phyloP scores from a whole-genome alignment of 192 early-diverging fungal genomes.

The Cladochytrium replicatum region DNA sequence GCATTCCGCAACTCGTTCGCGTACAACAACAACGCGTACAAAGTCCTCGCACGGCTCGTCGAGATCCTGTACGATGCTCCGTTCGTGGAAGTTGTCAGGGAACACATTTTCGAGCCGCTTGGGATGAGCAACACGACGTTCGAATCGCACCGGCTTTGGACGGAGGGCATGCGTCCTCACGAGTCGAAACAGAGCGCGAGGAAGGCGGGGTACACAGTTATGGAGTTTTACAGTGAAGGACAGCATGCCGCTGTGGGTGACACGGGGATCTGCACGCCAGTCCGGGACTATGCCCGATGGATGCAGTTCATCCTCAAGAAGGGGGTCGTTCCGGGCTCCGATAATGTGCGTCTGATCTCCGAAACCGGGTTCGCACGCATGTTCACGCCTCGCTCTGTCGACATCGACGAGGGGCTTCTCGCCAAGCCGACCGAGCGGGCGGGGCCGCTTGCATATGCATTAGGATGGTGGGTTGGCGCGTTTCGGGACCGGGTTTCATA shows the following conservation, averaged over 20 bases:
- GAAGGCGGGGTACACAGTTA: slow-evolving; percentile 1
- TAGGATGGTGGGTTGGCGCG: too few species aligned
- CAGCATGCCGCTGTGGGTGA: not conserved
- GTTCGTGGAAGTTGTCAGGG: not conserved
- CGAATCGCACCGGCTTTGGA: not conserved
- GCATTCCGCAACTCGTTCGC: not conserved
- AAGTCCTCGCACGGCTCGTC: slow-evolving; percentile 1
- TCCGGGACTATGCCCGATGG: not conserved
- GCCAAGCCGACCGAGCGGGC: too few species aligned
- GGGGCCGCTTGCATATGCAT: too few species aligned
- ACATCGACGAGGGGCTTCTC: too few species aligned
- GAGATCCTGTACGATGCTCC: not conserved
- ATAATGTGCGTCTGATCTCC: too few species aligned
- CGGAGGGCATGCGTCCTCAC: not conserved
- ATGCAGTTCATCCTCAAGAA: not conserved
- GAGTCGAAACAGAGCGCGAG: not conserved
- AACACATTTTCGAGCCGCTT: slow-evolving; percentile 11
- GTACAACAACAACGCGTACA: slow-evolving; percentile 7
- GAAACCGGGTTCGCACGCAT: too few species aligned
- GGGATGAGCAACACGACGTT: slow-evolving; percentile 7
- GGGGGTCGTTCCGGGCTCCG: too few species aligned
- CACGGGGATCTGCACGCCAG: slow-evolving; percentile 1
- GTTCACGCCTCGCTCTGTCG: too few species aligned
- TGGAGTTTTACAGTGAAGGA: slow-evolving; percentile 1
- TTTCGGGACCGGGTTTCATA: too few species aligned